Evolutionary conservation across 1,284 basidiomycete species (phyloP).

Genomic region (Ustilago bromivora): DNA sequence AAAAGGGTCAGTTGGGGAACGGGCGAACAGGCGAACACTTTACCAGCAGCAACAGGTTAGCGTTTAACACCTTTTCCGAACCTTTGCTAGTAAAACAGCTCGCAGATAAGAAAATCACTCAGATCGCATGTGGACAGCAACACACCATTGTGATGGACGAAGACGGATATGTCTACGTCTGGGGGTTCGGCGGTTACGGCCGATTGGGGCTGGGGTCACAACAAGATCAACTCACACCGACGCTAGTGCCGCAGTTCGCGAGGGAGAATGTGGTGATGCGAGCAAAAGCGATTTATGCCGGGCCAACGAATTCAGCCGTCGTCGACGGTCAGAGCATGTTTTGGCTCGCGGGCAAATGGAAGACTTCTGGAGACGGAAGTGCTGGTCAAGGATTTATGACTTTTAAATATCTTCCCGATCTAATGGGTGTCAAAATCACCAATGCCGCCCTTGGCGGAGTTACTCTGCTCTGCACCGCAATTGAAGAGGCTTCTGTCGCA

Average conservation of each 20-base stretch:
- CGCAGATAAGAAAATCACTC: slow-evolving; percentile 79
- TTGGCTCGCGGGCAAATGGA: slow-evolving; percentile 79
- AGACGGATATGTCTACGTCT: slow-evolving; percentile 83
- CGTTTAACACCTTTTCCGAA: slow-evolving; percentile 81
- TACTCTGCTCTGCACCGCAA: slow-evolving; percentile 84
- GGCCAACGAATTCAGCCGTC: slow-evolving; percentile 84
- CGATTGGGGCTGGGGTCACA: slow-evolving; percentile 78
- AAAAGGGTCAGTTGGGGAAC: slow-evolving; percentile 91
- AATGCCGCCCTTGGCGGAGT: slow-evolving; percentile 83
- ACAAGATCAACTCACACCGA: slow-evolving; percentile 75
- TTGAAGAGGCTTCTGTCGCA: slow-evolving; percentile 72
- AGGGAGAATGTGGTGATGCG: slow-evolving; percentile 76
- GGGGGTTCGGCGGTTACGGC: slow-evolving; percentile 70
- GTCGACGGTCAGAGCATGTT: slow-evolving; percentile 85
- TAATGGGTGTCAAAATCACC: slow-evolving; percentile 62
- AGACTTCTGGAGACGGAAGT: slow-evolving; percentile 87
- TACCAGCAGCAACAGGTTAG: slow-evolving; percentile 82
- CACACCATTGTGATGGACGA: slow-evolving; percentile 80
- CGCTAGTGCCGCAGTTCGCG: slow-evolving; percentile 63
- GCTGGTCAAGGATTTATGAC: slow-evolving; percentile 52
- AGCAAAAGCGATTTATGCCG: slow-evolving; percentile 79
- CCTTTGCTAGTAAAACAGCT: slow-evolving; percentile 76
- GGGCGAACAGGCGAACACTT: slow-evolving; percentile 90
- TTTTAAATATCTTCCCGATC: slow-evolving; percentile 61
- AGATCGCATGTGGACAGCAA: slow-evolving; percentile 86